A percentile compares a stretch with the other conserved stretches of the same genome.
phyloP scores from a whole-genome alignment of 2,329 filamentous ascomycete genomes.

The Fusarium incarnatum region DNA sequence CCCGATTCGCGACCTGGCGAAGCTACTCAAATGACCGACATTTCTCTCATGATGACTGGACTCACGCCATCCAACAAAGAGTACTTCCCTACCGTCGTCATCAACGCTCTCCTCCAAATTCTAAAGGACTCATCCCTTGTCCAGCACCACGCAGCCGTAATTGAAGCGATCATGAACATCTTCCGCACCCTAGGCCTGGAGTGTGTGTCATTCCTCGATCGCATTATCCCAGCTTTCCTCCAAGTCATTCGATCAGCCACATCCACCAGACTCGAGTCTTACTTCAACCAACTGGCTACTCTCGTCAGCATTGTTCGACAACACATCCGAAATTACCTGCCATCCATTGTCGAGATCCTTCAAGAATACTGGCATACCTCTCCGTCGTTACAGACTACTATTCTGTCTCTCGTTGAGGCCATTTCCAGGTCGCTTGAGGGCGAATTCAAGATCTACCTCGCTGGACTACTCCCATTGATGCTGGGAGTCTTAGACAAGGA shows the following conservation, averaged over 20 bases:
- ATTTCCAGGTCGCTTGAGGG: conserved; percentile 94
- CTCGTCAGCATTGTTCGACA: conserved; percentile 95
- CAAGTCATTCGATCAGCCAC: conserved; percentile 87
- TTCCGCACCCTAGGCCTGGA: conserved; percentile 96
- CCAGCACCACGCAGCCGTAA: conserved; percentile 92
- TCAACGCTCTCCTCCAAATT: conserved; percentile 93
- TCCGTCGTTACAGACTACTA: conserved; percentile 86
- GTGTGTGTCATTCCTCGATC: conserved; percentile 92
- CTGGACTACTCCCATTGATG: conserved; percentile 90
- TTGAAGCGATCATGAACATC: conserved; percentile 98
- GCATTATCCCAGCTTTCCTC: conserved; percentile 95
- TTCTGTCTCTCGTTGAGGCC: conserved; percentile 90
- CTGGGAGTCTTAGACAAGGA: conserved; percentile 93
- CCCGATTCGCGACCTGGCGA: conserved; percentile 78
- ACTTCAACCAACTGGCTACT: conserved; percentile 95
- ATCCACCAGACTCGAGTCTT: conserved; percentile 84
- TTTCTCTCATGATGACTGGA: conserved; percentile 97
- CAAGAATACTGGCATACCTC: conserved; percentile 91
- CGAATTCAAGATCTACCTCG: conserved; percentile 97
- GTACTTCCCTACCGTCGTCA: conserved; percentile 97
- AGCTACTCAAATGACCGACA: conserved; percentile 81
- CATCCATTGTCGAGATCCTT: conserved; percentile 85
- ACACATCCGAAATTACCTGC: conserved; percentile 92
- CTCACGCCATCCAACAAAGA: conserved; percentile 97
- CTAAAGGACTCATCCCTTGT: conserved; percentile 89